These are phyloP conservation scores for Clonostachys rosea DNA, from an alignment of 2,329 filamentous ascomycete genomes.

Conservation along the genomic window DNA sequence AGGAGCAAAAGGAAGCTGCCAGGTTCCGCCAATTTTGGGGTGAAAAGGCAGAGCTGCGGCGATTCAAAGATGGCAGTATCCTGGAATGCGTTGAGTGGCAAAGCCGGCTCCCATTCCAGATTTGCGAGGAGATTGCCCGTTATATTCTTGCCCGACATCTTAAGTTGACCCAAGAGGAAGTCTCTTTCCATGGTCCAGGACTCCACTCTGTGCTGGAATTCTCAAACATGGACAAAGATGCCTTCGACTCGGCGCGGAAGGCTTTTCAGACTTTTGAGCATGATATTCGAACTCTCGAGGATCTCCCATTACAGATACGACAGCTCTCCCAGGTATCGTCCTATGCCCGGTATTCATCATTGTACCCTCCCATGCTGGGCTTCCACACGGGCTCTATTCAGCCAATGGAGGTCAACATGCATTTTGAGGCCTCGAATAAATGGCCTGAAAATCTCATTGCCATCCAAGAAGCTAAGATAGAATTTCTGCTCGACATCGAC, in stretches of 20 bases:
- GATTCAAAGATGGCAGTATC: conserved; percentile 94
- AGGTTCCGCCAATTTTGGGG: conserved; percentile 92
- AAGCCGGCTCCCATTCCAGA: conserved; percentile 54
- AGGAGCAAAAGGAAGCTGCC: conserved; percentile 77
- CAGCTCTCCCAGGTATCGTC: conserved; percentile 72
- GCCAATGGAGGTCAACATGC: conserved; percentile 76
- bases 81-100: conserved; percentile 88
- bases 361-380: conserved; percentile 33
- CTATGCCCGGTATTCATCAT: conserved; percentile 69
- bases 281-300: conserved; percentile 72
- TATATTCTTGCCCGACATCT: conserved; percentile 71
- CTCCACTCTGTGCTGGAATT: conserved; percentile 43
- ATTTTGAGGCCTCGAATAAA: conserved; percentile 87
- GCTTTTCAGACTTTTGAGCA: conserved; percentile 71
- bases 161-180: conserved; percentile 47
- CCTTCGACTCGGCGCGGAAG: conserved; percentile 66
- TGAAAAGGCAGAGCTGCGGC: conserved; percentile 83
- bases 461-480: conserved; percentile 90
- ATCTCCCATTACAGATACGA: conserved; percentile 81
- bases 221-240: conserved; percentile 40
- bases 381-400: conserved; percentile 35
- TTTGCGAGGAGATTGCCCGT: conserved; percentile 75
- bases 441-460: conserved; percentile 92
- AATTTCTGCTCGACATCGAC: conserved; percentile 76
- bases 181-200: conserved; percentile 45